phyloP scores from a whole-genome alignment of 2,329 filamentous ascomycete species.

The Aspergillus brunneoviolaceus region DNA sequence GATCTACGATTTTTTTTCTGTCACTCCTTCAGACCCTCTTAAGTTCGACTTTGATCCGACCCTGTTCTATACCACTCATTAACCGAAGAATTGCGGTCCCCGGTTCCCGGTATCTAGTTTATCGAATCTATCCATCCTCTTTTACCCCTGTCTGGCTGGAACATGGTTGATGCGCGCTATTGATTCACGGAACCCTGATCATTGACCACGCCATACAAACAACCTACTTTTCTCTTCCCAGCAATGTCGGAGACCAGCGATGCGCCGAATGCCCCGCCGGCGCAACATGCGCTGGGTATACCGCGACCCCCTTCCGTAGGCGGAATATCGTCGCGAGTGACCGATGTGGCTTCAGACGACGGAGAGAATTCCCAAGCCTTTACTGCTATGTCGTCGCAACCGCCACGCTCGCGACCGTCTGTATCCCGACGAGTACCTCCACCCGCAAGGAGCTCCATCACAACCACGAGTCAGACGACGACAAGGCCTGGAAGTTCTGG shows the following conservation, averaged over 20 bases:
- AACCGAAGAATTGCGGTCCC: neutral
- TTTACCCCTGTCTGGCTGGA: slow-evolving; percentile 13
- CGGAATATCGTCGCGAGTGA: slow-evolving; percentile 69
- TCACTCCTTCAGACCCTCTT: slow-evolving; percentile 16
- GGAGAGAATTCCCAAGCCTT: slow-evolving; percentile 43
- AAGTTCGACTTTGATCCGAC: neutral
- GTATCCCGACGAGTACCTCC: slow-evolving; percentile 56
- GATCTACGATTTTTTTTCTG: slow-evolving; percentile 10
- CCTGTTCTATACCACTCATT: slow-evolving; percentile 1
- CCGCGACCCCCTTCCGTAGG: slow-evolving; percentile 41
- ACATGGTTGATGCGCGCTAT: slow-evolving; percentile 24
- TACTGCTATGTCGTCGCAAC: slow-evolving; percentile 51
- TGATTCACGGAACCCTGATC: neutral
- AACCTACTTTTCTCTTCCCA: slow-evolving; percentile 25
- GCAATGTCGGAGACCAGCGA: slow-evolving; percentile 44
- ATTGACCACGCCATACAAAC: neutral
- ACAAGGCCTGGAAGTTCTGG: slow-evolving; percentile 56
- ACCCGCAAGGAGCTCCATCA: slow-evolving; percentile 39
- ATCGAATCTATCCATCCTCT: neutral
- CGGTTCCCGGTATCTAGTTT: neutral
- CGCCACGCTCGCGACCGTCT: slow-evolving; percentile 56
- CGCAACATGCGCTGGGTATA: slow-evolving; percentile 55
- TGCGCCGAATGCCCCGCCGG: slow-evolving; percentile 29
- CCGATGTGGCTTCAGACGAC: slow-evolving; percentile 57
- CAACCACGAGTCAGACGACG: slow-evolving; percentile 46